Base-by-base conservation (phyloP, 352 stramenopile species). In the Globisporangium polare region DNA sequence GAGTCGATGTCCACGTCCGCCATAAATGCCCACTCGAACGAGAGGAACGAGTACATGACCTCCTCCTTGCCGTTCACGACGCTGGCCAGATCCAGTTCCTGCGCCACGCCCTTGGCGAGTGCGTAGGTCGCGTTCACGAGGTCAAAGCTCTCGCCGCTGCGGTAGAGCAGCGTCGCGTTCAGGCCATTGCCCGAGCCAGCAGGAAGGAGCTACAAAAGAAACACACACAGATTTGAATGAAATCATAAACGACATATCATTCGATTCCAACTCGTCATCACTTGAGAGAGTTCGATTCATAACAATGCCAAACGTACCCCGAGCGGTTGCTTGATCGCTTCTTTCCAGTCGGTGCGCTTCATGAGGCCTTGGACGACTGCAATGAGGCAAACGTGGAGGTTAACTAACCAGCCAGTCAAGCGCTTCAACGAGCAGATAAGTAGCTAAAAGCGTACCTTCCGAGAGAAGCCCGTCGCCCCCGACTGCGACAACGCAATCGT, bases 11-110 rank as follows among this genome's bases (percentile, higher is more conserved):
- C 83, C 60, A 92, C 80, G 54, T 92, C 78, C 27, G 81, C 80
- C 50, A 89, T 75, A 43, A 94, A 84, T 15, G 80, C 88, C 87
- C 87, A 96, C 60, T 89, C 78, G 15, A 95, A 46, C n/a, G 80
- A 89, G 56, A 95, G 69, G 62, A 96, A 95, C 22, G 80, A 88
- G 70, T 86, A 83, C 74, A 88, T 80, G 35, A 77, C 47, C 39
- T 86, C 66, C 27, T 75, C 65, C 43, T 82, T 64, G 42, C 69
- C 69, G 49, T 88, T 86, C 22, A 73, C 70, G 41, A 77, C 59
- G 22, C 68, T 80, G 31, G 84, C 78, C 7, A 66, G 10, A 35
- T 95, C 85, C 47, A 95, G 64, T 18, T 89, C 79, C 42, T 88
- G 75, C 2, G 73, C 43, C 20, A 63, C 65, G 24, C 86, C 85